A percentile compares a stretch with the other conserved stretches of the same genome.
phyloP scores from a whole-genome alignment of 768 basidiomycete species.

The Russula sp. region DNA sequence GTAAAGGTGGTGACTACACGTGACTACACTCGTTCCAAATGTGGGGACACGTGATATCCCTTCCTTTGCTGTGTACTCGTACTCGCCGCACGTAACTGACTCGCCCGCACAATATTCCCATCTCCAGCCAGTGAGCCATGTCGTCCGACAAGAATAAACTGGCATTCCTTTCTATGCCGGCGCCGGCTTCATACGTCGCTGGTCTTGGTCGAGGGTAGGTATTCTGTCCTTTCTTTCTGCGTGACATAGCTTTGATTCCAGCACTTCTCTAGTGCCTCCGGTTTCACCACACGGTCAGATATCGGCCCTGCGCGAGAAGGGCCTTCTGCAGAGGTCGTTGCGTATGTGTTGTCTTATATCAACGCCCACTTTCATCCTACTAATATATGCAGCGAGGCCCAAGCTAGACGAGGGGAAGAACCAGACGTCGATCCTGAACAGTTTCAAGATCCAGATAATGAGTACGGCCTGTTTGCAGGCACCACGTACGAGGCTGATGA shows the following conservation, averaged over 20 bases:
- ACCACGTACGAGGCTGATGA: constrained; percentile 97
- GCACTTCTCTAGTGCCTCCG: constrained; percentile 66
- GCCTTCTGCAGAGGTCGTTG: constrained; percentile 86
- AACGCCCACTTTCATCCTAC: constrained; percentile 6
- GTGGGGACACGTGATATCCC: too few relatives aligned
- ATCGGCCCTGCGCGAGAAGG: constrained; percentile 97
- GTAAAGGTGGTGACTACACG: too few relatives aligned
- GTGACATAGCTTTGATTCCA: constrained; percentile 17
- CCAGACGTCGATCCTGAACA: constrained; percentile 84
- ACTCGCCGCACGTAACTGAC: too few relatives aligned
- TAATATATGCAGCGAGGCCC: constrained; percentile 64
- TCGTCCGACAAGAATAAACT: constrained; percentile 68
- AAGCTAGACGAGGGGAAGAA: constrained; percentile 84
- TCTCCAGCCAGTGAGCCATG: constrained; percentile 34
- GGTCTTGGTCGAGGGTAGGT: constrained; percentile 95
- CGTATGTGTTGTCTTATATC: constrained; percentile 49
- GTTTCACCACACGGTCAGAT: constrained; percentile 97
- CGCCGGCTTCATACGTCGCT: constrained; percentile 95
- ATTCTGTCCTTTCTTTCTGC: not conserved
- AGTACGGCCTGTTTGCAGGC: constrained; percentile 92
- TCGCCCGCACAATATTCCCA: too few relatives aligned
- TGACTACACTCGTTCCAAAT: too few relatives aligned
- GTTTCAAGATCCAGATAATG: constrained; percentile 96
- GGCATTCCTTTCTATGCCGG: constrained; percentile 87
- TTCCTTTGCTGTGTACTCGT: too few relatives aligned